A percentile compares a stretch with the other conserved stretches of the same genome.
Evolutionary conservation across 108 stramenopile species (phyloP).

Genomic region (Discostella pseudostelligera): DNA sequence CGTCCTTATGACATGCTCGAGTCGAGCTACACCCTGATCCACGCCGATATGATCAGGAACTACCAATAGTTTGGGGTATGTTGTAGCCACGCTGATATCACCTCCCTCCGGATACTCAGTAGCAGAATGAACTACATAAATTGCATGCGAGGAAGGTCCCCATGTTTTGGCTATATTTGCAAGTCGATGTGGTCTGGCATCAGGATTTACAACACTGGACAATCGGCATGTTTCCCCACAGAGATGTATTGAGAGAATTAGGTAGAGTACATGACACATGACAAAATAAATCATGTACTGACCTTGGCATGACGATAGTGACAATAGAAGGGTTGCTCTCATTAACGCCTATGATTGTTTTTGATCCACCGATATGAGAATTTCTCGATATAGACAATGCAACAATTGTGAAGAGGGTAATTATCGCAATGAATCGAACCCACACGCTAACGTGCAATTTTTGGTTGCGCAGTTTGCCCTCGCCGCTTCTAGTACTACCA

Average conservation of each 20-base stretch:
- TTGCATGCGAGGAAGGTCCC: conserved; percentile 66
- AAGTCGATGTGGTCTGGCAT: conserved; percentile 55
- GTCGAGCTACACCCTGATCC: conserved; percentile 69
- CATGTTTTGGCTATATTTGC: conserved; percentile 79
- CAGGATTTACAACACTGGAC: conserved; percentile 80
- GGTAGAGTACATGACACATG: not conserved
- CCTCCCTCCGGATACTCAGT: conserved; percentile 60
- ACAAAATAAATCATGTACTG: not conserved
- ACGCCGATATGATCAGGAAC: conserved; percentile 59
- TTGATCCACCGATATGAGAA: conserved; percentile 1
- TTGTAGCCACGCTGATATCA: conserved; percentile 24
- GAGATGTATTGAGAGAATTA: not conserved
- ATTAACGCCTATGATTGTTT: not conserved
- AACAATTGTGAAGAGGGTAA: conserved; percentile 21
- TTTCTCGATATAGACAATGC: conserved; percentile 16
- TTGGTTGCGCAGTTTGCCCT: conserved; percentile 7
- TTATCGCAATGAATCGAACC: conserved; percentile 21
- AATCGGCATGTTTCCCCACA: conserved; percentile 7
- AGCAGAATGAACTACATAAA: conserved; percentile 69
- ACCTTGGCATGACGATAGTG: conserved; percentile 66
- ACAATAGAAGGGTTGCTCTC: conserved; percentile 50
- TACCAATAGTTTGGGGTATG: conserved; percentile 71
- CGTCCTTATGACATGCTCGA: conserved; percentile 69
- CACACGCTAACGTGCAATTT: conserved; percentile 30
- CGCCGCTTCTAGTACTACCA: not conserved